Conservation (phyloP, 164 flowering plant genomes). For the Vitis vinifera region DNA sequence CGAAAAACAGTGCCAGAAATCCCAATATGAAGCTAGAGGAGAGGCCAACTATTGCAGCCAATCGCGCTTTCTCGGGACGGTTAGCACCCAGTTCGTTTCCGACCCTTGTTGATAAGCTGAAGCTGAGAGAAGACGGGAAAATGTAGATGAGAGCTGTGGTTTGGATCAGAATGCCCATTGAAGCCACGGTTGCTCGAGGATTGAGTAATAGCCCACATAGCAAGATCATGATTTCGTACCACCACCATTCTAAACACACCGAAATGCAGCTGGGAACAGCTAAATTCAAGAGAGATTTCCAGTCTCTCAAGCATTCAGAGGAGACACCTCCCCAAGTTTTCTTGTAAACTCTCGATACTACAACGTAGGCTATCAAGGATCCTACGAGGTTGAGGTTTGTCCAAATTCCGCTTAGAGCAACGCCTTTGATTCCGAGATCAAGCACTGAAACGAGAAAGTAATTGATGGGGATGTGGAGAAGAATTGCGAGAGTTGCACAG, state of each 20-base stretch:
- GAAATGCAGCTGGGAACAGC: constrained; percentile 81
- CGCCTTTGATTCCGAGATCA: constrained; percentile 58
- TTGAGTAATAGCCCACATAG: constrained; percentile 63
- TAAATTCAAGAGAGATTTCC: constrained; percentile 47
- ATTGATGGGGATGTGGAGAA: constrained; percentile 72
- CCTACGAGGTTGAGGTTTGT: constrained; percentile 57
- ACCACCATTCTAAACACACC: constrained; percentile 90
- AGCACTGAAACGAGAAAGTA: constrained; percentile 56
- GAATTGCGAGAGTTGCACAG: constrained; percentile 54
- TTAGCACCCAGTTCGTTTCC: constrained; percentile 75
- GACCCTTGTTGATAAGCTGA: constrained; percentile 69
- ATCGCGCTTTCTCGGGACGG: constrained; percentile 44
- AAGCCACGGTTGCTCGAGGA: constrained; percentile 71
- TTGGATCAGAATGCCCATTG: constrained; percentile 82
- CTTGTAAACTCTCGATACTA: constrained; percentile 42
- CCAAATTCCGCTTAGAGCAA: constrained; percentile 59
- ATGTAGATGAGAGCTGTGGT: constrained; percentile 77
- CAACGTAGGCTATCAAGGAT: constrained; percentile 41
- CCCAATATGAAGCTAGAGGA: constrained; percentile 48
- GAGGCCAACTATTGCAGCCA: constrained; percentile 49
- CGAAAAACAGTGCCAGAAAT: constrained; percentile 47
- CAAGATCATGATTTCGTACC: constrained; percentile 85
- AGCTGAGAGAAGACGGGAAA: constrained; percentile 78
- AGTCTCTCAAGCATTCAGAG: constrained; percentile 40
- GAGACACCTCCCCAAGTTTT: constrained; percentile 62